Base-by-base conservation (phyloP, 495 filamentous ascomycete species). In the Xylaria telfairii region DNA sequence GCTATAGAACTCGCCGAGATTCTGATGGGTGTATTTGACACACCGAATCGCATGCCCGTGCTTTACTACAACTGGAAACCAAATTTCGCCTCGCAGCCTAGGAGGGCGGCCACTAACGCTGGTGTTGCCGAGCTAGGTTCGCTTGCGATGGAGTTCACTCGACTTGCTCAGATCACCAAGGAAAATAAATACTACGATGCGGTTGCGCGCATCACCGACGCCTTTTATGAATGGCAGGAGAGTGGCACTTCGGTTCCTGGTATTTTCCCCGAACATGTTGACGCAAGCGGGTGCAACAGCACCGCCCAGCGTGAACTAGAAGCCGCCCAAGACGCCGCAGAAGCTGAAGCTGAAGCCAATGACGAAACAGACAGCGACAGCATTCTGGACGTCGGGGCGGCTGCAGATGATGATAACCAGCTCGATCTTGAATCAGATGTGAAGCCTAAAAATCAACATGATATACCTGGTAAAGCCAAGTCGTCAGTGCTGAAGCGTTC, bases 181-280 rank as follows among this genome's bases (percentile, higher is more conserved):
- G 84, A 97, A 59, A 79, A 90, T 47, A 95, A 90, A 73, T 99
- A 98, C 80, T 99, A 97, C 72, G 96, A 99, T 83, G 96, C 96
- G 2, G 86, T 98, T 72, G 93, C 95, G 49, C 91, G 96, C 37
- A 93, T 99, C 73, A 97, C 94, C 3, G 87, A 98, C 74, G 92
- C 92, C 53, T 84, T 99, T 21, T 92, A 95, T 71, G 89, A 90
- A 51, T 89, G 90, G 77, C 95, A 98, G 81, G 82, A 86, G 61
- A 78, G 81, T 4, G 83, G 85, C 17, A 98, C 93, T 0, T 85
- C 85, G 8, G 81, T 98, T 21, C 90, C 92, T 15, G 96, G 96
- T 2, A 85, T 98, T 75, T 99, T 95, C 86, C 96, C 96, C 1
- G 81, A 90, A 47, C 83, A 85, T 51, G 79, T 98, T 10, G 96